Base-by-base conservation (phyloP, 345 rosid species). In the Gossypium thurberi region DNA sequence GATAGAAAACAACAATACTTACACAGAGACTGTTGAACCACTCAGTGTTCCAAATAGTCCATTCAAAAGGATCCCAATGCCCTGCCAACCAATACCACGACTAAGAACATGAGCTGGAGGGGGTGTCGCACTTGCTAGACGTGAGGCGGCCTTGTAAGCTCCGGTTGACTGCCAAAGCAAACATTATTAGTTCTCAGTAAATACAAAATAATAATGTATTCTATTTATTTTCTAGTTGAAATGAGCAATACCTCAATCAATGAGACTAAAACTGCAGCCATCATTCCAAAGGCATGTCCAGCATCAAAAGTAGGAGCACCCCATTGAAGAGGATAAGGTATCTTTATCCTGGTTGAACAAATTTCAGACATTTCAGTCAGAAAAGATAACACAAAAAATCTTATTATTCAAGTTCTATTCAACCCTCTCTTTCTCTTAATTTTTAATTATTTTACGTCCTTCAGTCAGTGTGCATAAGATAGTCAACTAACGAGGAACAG, bases 1-100 rank as follows among this genome's bases (percentile, higher is more conserved):
- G 21, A 6, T 13, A 61, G 66, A 70, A 52, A 47, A 11, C 18
- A 33, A 69, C 4, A 52, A 60, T 65, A 74, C 96, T 84, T 84
- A 95, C 97, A 87, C 82, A 33, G 97, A 93, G 72, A 96, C 97
- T 1, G 93, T 80, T 57, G 91, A 90, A 60, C 98, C 99, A 0
- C 84, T 82, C 76, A 96, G 46, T 1, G 98, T 91, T 77, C 99
- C 99, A 60, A 92, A 96, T 75, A 96, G 84, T 55, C 99, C 99
- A 56, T 71, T 75, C 55, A 95, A 81, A 73, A 95, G 90, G 67
- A 95, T 95, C 7, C 98, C 99, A 74, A 95, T 86, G 70, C 98
- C 99, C 84, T 95, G 99, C 99, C 99, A 95, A 25, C 99, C 99
- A 46, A 95, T 95, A 33, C 98, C 99, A 3, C 99, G 99, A 82